Evolutionary conservation across 306 rosid species (phyloP).

Genomic region (Macrotyloma uniflorum): DNA sequence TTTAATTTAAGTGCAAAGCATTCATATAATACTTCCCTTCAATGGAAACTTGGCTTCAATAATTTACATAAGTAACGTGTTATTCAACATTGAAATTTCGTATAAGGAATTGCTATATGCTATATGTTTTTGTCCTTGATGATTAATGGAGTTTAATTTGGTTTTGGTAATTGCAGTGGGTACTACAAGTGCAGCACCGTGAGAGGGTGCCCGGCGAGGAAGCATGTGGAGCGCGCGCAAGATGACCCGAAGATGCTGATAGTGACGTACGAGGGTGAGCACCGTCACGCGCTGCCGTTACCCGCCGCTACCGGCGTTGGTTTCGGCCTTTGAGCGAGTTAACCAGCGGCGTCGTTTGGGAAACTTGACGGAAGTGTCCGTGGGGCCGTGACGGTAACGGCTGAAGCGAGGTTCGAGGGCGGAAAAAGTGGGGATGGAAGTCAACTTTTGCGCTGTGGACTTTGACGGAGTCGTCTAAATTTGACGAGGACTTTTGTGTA

Average conservation of each 20-base stretch:
- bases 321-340: not conserved
- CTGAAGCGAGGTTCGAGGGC: not conserved
- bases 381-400: slow-evolving; percentile 16
- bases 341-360: not conserved
- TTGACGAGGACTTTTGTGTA: slow-evolving; percentile 37
- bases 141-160: not conserved
- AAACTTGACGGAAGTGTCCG: not conserved
- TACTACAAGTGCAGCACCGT: slow-evolving; percentile 80
- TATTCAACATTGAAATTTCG: too few species aligned
- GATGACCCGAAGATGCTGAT: slow-evolving; percentile 51
- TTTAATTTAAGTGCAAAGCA: not conserved
- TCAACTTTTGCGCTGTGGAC: slow-evolving; percentile 32
- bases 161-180: slow-evolving; percentile 47
- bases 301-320: not conserved
- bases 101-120: not conserved
- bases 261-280: slow-evolving; percentile 48
- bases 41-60: not conserved
- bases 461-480: slow-evolving; percentile 41
- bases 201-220: slow-evolving; percentile 82
- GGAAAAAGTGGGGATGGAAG: not conserved
- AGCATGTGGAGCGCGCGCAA: slow-evolving; percentile 76
- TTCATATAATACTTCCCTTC: not conserved
- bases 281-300: slow-evolving; percentile 39
- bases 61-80: too few species aligned
- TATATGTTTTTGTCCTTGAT: not conserved